Percentiles rank a stretch among this genome's conserved stretches.
Conservation (phyloP, 495 filamentous ascomycete genomes). For the Xylaria bambusicola region DNA sequence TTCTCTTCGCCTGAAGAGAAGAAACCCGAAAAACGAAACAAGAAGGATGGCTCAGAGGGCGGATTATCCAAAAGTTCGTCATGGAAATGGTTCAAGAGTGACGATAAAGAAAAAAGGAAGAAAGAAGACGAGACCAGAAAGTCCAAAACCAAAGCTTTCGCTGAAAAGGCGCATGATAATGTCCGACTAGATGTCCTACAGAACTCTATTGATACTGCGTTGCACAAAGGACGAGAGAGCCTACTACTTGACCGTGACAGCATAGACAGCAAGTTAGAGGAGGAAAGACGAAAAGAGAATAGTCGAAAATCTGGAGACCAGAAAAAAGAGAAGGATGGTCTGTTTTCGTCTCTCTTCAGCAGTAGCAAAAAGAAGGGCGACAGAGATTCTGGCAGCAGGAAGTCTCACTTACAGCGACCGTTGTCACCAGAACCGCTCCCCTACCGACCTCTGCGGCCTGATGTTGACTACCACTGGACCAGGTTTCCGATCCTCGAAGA, state of each 20-base stretch:
- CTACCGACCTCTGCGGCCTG: slow-evolving; percentile 69
- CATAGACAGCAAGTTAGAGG: slow-evolving; percentile 70
- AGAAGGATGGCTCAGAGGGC: slow-evolving; percentile 58
- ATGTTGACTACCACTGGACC: slow-evolving; percentile 94
- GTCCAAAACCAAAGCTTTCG: slow-evolving; percentile 53
- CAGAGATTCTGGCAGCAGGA: slow-evolving; percentile 66
- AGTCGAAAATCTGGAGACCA: slow-evolving; percentile 70
- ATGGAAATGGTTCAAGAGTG: slow-evolving; percentile 53
- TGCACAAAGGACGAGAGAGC: slow-evolving; percentile 75
- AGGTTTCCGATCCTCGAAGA: slow-evolving; percentile 95
- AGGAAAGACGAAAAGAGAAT: slow-evolving; percentile 83
- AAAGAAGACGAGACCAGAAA: slow-evolving; percentile 57
- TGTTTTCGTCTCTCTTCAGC: slow-evolving; percentile 90
- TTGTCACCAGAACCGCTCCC: slow-evolving; percentile 79
- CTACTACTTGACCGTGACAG: slow-evolving; percentile 75
- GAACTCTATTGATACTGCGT: slow-evolving; percentile 67
- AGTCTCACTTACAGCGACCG: slow-evolving; percentile 69
- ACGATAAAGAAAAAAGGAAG: slow-evolving; percentile 62
- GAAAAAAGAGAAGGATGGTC: slow-evolving; percentile 85
- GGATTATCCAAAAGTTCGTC: slow-evolving; percentile 40
- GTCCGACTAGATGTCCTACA: slow-evolving; percentile 81
- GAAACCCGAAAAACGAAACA: slow-evolving; percentile 70
- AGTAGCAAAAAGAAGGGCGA: slow-evolving; percentile 80
- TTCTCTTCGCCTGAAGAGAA: slow-evolving; percentile 56
- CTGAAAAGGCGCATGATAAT: slow-evolving; percentile 67